phyloP scores from a whole-genome alignment of 768 basidiomycete species.

The Hygrocybe coccinea region DNA sequence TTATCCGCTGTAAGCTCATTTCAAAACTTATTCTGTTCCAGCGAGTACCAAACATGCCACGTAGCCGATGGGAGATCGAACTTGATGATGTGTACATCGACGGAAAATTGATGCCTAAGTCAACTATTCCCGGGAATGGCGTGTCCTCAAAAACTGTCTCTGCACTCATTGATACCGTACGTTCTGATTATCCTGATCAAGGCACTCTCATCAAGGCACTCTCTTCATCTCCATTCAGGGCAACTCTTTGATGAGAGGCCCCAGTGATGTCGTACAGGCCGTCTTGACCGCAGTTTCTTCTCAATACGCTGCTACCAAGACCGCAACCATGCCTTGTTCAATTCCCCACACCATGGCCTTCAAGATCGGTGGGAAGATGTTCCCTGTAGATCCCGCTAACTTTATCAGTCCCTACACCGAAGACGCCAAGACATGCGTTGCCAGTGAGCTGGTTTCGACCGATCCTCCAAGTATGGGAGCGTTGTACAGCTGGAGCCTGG shows the following conservation, averaged over 20 bases:
- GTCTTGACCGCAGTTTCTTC: conserved; percentile 40
- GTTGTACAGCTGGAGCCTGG: conserved; percentile 67
- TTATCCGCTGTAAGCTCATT: conserved; percentile 34
- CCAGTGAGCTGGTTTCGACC: conserved; percentile 53
- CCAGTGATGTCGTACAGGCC: conserved; percentile 54
- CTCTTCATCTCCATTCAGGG: conserved; percentile 40
- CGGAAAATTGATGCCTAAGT: conserved; percentile 48
- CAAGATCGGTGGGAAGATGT: conserved; percentile 60
- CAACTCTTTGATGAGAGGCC: conserved; percentile 68
- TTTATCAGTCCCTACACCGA: conserved; percentile 44
- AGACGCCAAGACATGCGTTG: conserved; percentile 43
- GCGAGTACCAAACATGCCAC: background rate
- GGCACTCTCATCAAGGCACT: background rate
- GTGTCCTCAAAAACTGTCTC: conserved; percentile 39
- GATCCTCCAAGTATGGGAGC: conserved; percentile 52
- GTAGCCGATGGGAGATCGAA: conserved; percentile 59
- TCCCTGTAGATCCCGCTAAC: conserved; percentile 69
- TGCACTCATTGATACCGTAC: conserved; percentile 63
- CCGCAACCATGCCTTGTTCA: conserved; percentile 44
- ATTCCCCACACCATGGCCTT: conserved; percentile 54
- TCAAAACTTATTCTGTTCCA: background rate
- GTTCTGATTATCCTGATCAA: conserved; percentile 7
- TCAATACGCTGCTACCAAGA: conserved; percentile 25
- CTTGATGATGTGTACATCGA: conserved; percentile 64
- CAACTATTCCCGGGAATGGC: conserved; percentile 40